Evolutionary conservation across 768 basidiomycete genomes (phyloP).

Genomic region (Auriscalpium microsporum): DNA sequence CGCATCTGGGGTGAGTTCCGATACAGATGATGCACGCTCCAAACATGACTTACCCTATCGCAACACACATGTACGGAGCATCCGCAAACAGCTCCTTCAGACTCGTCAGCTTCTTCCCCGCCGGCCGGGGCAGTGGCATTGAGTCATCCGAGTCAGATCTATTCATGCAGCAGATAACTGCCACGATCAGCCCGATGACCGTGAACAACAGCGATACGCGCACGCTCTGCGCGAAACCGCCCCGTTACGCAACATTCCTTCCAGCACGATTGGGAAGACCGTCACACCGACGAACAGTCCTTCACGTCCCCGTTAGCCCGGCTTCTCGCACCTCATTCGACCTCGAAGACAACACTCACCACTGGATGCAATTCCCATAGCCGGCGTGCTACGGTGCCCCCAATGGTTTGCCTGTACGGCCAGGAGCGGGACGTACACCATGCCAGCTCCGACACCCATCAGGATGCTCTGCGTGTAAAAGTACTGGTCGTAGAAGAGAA

Average conservation of each 20-base stretch:
- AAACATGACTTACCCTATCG: conserved; percentile 9
- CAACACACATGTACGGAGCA: conserved; percentile 14
- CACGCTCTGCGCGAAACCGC: conserved; percentile 37
- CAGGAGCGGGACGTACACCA: conserved; percentile 39
- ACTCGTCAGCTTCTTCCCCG: not conserved
- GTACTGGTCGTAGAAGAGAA: conserved; percentile 36
- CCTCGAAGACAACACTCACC: conserved; percentile 16
- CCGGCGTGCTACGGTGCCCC: conserved; percentile 27
- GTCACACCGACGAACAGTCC: conserved; percentile 28
- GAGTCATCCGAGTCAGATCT: conserved; percentile 6
- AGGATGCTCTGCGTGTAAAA: conserved; percentile 45
- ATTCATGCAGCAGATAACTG: conserved; percentile 3
- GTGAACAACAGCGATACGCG: conserved; percentile 21
- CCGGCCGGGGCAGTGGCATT: conserved; percentile 1
- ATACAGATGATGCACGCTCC: too few relatives aligned
- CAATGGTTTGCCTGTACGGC: conserved; percentile 39
- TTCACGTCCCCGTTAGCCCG: not conserved
- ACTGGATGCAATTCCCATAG: conserved; percentile 22
- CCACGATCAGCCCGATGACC: conserved; percentile 13
- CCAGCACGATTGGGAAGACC: conserved; percentile 28
- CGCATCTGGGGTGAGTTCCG: not conserved
- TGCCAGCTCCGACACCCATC: conserved; percentile 38
- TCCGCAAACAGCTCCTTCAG: conserved; percentile 13
- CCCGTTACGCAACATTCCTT: conserved; percentile 18
- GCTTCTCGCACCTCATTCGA: not conserved